Evolutionary conservation across 495 filamentous ascomycete genomes (phyloP).

Genomic region (Poronia punctata): DNA sequence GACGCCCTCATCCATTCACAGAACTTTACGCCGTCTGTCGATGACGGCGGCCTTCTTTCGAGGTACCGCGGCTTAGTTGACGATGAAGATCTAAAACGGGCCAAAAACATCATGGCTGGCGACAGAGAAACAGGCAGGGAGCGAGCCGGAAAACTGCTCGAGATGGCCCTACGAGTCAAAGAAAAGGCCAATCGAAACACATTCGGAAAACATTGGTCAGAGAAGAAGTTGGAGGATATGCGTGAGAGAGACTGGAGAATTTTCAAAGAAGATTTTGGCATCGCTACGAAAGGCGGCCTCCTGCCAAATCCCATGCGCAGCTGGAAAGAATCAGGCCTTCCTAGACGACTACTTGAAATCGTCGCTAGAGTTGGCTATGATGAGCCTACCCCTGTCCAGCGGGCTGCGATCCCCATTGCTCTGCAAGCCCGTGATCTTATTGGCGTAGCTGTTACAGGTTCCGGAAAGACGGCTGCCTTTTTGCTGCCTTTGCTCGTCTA

Average conservation of each 20-base stretch:
- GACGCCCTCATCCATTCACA: conserved; percentile 84
- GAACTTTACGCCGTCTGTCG: conserved; percentile 50
- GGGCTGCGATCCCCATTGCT: conserved; percentile 93
- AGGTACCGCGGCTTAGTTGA: conserved; percentile 75
- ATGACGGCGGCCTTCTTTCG: conserved; percentile 71
- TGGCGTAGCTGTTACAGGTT: conserved; percentile 96
- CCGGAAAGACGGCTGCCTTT: conserved; percentile 97
- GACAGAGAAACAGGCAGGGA: conserved; percentile 72
- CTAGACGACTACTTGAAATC: conserved; percentile 73
- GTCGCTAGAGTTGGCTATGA: conserved; percentile 84
- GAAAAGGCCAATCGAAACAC: conserved; percentile 71
- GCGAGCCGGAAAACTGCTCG: conserved; percentile 73
- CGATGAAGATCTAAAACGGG: conserved; percentile 69
- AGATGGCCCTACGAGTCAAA: conserved; percentile 56
- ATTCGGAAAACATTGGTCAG: conserved; percentile 89
- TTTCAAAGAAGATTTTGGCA: conserved; percentile 99
- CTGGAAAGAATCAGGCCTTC: conserved; percentile 82
- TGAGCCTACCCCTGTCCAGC: conserved; percentile 86
- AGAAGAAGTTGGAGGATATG: conserved; percentile 94
- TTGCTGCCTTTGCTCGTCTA: conserved; percentile 92
- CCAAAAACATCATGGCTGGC: conserved; percentile 66
- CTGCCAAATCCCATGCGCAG: conserved; percentile 96
- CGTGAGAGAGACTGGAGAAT: conserved; percentile 98
- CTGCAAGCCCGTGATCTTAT: conserved; percentile 91
- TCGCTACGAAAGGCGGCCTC: conserved; percentile 77